Conservation (phyloP, 192 early-diverging fungal species). For the Endogone sp. region DNA sequence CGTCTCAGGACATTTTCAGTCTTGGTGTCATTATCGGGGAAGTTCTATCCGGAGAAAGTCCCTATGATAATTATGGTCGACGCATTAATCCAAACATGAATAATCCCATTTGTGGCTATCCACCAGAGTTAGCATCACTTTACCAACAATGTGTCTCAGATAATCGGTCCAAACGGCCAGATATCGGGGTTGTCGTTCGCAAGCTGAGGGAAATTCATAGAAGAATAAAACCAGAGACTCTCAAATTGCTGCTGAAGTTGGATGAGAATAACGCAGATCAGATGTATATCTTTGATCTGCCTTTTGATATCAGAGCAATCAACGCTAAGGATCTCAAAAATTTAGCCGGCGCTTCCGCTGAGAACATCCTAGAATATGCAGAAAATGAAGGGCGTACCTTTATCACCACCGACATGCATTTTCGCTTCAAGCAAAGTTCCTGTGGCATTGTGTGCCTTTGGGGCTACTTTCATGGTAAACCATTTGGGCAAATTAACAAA, state of each 20-base stretch:
- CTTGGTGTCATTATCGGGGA: not conserved
- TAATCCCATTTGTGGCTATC: not conserved
- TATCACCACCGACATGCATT: not conserved
- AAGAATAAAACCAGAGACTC: not conserved
- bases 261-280: not conserved
- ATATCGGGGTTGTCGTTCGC: not conserved
- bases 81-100: not conserved
- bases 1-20: not conserved
- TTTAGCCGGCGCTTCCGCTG: not conserved
- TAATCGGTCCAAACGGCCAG: not conserved
- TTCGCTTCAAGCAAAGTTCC: not conserved
- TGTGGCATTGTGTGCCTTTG: not conserved
- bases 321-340: too few species aligned
- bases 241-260: not conserved
- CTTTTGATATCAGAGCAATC: not conserved
- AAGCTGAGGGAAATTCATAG: not conserved
- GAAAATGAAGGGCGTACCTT: not conserved
- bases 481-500: too few species aligned
- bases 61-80: not conserved
- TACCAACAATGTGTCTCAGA: not conserved
- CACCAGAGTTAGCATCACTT: not conserved
- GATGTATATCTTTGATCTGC: not conserved
- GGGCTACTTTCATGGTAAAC: not conserved
- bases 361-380: not conserved
- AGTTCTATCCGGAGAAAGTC: not conserved